Evolutionary conservation across 2,329 filamentous ascomycete species (phyloP).

Genomic region (Penicillium sp.): DNA sequence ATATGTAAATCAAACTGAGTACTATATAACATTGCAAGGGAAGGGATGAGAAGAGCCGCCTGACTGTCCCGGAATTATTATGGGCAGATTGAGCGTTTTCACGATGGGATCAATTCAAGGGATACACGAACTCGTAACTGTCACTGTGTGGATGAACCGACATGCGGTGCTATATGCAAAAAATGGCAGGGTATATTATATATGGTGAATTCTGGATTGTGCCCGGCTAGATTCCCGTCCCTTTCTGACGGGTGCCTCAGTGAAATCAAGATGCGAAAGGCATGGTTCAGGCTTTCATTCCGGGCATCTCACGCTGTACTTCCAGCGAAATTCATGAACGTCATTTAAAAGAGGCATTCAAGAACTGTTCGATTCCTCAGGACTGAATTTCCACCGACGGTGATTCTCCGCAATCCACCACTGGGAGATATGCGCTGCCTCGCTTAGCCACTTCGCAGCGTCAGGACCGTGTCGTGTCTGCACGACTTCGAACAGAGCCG

Average conservation of each 20-base stretch:
- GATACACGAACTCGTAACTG: not conserved
- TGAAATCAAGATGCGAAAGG: too few relatives aligned
- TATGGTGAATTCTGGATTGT: too few relatives aligned
- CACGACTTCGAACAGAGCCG: slow-evolving; percentile 29
- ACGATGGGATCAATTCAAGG: not conserved
- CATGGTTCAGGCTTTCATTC: too few relatives aligned
- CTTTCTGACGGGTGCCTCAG: not conserved
- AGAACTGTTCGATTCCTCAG: not conserved
- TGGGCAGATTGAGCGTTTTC: not conserved
- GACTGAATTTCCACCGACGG: slow-evolving; percentile 20
- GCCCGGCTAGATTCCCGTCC: not conserved
- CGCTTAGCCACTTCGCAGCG: slow-evolving; percentile 35
- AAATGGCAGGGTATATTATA: too few relatives aligned
- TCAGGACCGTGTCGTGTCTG: slow-evolving; percentile 30
- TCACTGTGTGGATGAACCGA: not conserved
- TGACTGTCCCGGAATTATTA: not conserved
- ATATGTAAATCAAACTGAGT: not conserved
- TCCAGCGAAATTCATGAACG: not conserved
- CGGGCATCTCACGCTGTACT: too few relatives aligned
- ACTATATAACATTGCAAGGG: not conserved
- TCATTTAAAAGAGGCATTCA: not conserved
- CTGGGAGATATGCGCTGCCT: slow-evolving; percentile 37
- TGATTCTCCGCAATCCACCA: slow-evolving; percentile 44
- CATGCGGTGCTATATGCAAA: not conserved
- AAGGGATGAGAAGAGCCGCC: not conserved